Evolutionary conservation across 495 filamentous ascomycete species (phyloP).

Genomic region (Chlorociboria aeruginascens): DNA sequence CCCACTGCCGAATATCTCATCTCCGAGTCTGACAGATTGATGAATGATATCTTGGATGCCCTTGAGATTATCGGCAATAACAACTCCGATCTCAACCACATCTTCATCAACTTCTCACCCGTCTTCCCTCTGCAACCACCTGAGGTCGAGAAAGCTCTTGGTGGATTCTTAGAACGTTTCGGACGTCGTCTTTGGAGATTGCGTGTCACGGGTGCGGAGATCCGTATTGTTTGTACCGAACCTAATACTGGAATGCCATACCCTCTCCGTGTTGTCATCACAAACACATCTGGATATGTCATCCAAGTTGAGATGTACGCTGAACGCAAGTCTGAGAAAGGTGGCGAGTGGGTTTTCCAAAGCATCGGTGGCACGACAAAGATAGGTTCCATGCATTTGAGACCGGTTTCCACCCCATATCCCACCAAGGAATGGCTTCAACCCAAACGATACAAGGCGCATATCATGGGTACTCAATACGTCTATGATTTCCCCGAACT

Average conservation of each 20-base stretch:
- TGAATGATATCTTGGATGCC: conserved; percentile 96
- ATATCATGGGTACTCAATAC: conserved; percentile 97
- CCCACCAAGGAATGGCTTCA: conserved; percentile 97
- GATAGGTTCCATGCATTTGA: conserved; percentile 89
- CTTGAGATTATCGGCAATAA: conserved; percentile 98
- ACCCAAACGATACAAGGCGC: conserved; percentile 98
- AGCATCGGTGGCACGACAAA: conserved; percentile 91
- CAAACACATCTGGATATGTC: conserved; percentile 97
- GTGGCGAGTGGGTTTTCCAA: conserved; percentile 90
- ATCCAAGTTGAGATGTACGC: conserved; percentile 96
- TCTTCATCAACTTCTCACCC: conserved; percentile 98
- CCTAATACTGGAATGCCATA: conserved; percentile 73
- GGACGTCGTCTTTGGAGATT: conserved; percentile 92
- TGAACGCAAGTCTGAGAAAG: conserved; percentile 94
- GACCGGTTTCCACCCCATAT: conserved; percentile 84
- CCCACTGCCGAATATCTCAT: conserved; percentile 96
- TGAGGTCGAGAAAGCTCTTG: conserved; percentile 89
- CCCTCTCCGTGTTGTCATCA: conserved; percentile 91
- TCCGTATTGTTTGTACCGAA: conserved; percentile 95
- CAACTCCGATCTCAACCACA: conserved; percentile 98
- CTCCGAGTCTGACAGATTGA: conserved; percentile 88
- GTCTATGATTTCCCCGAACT: conserved; percentile 99
- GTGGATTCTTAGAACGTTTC: conserved; percentile 91
- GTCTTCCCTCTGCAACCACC: conserved; percentile 85
- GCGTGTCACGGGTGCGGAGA: conserved; percentile 93